Base-by-base conservation (phyloP, 257 asterid genomes). In the Plantago major region DNA sequence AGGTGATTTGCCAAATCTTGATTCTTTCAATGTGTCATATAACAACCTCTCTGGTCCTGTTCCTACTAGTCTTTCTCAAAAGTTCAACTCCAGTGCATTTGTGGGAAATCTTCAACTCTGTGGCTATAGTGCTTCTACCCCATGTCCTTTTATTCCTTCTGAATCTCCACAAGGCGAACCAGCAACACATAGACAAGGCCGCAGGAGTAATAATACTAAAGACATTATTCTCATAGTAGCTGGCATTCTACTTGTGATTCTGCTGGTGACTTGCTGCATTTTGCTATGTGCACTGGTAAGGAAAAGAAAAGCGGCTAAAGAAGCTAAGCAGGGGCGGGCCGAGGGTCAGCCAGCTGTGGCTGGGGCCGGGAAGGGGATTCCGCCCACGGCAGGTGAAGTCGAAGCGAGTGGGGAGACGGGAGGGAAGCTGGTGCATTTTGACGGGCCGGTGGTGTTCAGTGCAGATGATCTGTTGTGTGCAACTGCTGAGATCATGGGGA, bases 391-490 rank as follows among this genome's bases (percentile, higher is more conserved):
- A 0, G 68, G 68, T 0, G 87, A 70, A 51, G 84, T 67, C 2
- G 81, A 81, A 30, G 79, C 65, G 0, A 46, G 78, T 2, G 98
- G 89, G 22, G 98, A 91, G 55, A 73, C 86, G 5, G 98, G 98
- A 17, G 98, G 96, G 71, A 91, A 91, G 74, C 94, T 91, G 6
- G 96, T 91, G 52, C 96, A 88, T 59, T 88, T 91, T 46, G 98
- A 91, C 57, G 98, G 98, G 30, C 85, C 96, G 0, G 52, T 79
- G 77, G 88, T 76, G 46, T 91, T 91, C 16, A 67, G 88, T 22
- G 98, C 96, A 44, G 96, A 91, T 66, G 98, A 91, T 79, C 87
- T 91, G 2, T 55, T 91, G 55, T 88, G 98, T 67, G 98, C 98
- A 0, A 88, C 98, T 6, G 98, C 98, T 4, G 98, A 88, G 74